Percentiles rank a stretch among this genome's conserved stretches.
These are phyloP conservation scores for Phytomonas sp. DNA, from an alignment of 208 protist species.

Conservation along the genomic window DNA sequence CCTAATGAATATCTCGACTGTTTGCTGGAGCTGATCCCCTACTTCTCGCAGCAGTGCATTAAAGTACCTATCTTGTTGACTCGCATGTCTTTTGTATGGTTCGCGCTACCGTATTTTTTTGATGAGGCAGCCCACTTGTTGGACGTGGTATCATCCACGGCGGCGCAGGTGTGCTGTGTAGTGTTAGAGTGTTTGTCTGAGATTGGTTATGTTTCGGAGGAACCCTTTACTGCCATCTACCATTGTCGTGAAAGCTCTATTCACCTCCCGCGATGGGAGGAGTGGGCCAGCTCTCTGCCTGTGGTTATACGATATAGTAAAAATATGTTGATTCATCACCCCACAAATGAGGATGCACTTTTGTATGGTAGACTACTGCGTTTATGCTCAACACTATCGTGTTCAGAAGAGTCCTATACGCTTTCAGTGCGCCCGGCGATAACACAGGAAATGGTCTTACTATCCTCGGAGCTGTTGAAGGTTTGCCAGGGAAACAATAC, in stretches of 20 bases:
- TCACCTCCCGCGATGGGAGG: slow-evolving; percentile 37
- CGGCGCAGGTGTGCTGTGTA: slow-evolving; percentile 52
- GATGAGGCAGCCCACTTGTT: slow-evolving; percentile 24
- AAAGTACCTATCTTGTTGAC: slow-evolving; percentile 36
- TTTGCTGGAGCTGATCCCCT: slow-evolving; percentile 61
- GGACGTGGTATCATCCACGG: slow-evolving; percentile 12
- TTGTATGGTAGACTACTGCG: slow-evolving; percentile 44
- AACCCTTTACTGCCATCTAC: slow-evolving; percentile 21
- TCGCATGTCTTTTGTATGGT: slow-evolving; percentile 30
- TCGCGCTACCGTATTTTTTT: slow-evolving; percentile 69
- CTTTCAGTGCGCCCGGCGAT: neutral
- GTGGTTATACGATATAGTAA: slow-evolving; percentile 38
- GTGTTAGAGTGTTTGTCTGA: slow-evolving; percentile 49
- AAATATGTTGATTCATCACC: slow-evolving; percentile 29
- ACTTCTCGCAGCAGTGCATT: slow-evolving; percentile 47
- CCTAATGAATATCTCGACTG: slow-evolving; percentile 58
- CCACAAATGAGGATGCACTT: slow-evolving; percentile 19
- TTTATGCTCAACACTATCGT: slow-evolving; percentile 42
- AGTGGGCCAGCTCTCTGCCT: slow-evolving; percentile 44
- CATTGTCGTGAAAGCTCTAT: slow-evolving; percentile 42
- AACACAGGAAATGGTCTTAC: neutral
- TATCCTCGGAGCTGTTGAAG: slow-evolving; percentile 25
- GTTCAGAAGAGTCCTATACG: slow-evolving; percentile 36
- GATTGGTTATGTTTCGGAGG: slow-evolving; percentile 8
- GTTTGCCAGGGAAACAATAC: slow-evolving; percentile 18